Evolutionary conservation across 2,329 filamentous ascomycete species (phyloP).

Genomic region (Trichoderma polysporum): DNA sequence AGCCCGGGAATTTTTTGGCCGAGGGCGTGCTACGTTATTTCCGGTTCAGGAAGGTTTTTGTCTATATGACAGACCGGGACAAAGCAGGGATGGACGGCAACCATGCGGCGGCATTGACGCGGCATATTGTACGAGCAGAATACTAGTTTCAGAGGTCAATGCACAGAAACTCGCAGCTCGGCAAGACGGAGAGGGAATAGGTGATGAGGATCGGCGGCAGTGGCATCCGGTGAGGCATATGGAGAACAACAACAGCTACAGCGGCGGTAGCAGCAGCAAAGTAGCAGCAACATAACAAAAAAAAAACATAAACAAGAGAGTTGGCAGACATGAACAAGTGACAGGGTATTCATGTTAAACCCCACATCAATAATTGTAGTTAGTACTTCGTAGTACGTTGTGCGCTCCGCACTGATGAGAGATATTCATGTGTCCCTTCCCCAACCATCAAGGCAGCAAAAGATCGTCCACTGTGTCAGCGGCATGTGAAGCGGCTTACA

Average conservation of each 20-base stretch:
- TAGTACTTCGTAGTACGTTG: conserved; percentile 5
- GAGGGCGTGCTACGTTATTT: neutral
- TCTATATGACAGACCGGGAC: neutral
- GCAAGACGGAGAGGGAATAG: neutral
- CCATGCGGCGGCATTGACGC: conserved; percentile 9
- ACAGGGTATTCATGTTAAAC: neutral
- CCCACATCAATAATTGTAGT: neutral
- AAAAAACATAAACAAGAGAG: neutral
- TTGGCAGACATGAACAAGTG: neutral
- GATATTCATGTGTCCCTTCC: neutral
- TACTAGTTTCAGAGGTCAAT: conserved; percentile 2
- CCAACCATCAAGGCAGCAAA: conserved; percentile 2
- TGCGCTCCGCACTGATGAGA: neutral
- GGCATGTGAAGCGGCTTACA: neutral
- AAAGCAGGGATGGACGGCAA: conserved; percentile 3
- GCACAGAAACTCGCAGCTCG: conserved; percentile 14
- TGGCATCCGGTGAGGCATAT: conserved; percentile 20
- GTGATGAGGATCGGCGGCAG: conserved; percentile 22
- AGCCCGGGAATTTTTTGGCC: neutral
- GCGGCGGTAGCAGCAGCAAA: neutral
- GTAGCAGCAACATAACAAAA: neutral
- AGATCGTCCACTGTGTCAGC: neutral
- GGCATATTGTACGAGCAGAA: conserved; percentile 19
- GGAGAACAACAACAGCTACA: neutral
- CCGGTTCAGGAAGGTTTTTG: conserved; percentile 6